These are phyloP conservation scores for Trichoderma parareesei DNA, from an alignment of 495 filamentous ascomycete genomes.

Conservation along the genomic window DNA sequence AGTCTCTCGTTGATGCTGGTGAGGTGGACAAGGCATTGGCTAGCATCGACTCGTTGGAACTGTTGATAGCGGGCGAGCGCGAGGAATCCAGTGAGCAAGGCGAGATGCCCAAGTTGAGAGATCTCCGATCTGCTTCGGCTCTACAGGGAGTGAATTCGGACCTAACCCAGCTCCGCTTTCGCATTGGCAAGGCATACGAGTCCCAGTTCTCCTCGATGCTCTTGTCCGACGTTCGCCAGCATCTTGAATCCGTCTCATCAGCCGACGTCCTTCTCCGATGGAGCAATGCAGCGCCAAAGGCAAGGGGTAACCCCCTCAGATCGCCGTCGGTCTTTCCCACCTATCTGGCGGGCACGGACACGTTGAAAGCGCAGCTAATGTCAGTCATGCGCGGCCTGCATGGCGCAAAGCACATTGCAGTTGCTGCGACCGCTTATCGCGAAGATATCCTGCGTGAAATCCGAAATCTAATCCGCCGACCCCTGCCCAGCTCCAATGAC, in stretches of 20 bases:
- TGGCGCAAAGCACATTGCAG: constrained; percentile 64
- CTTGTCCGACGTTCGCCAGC: constrained; percentile 68
- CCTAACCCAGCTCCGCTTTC: constrained; percentile 61
- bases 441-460: constrained; percentile 84
- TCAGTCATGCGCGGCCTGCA: constrained; percentile 68
- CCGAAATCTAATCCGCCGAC: constrained; percentile 72
- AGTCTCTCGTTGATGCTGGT: constrained; percentile 71
- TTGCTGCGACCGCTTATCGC: constrained; percentile 76
- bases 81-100: constrained; percentile 13
- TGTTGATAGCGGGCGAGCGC: constrained; percentile 62
- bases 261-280: constrained; percentile 72
- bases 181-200: constrained; percentile 84
- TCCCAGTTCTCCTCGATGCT: constrained; percentile 69
- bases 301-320: constrained; percentile 49
- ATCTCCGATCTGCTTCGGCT: constrained; percentile 71
- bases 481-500: constrained; percentile 83
- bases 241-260: constrained; percentile 66
- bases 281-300: constrained; percentile 45
- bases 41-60: constrained; percentile 67
- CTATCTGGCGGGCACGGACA: constrained; percentile 62
- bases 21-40: constrained; percentile 72
- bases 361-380: constrained; percentile 58
- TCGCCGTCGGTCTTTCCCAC: constrained; percentile 59
- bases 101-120: constrained; percentile 37
- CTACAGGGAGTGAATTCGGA: constrained; percentile 73